Conservation (phyloP, 257 asterid species). For the Rubia yunnanensis region DNA sequence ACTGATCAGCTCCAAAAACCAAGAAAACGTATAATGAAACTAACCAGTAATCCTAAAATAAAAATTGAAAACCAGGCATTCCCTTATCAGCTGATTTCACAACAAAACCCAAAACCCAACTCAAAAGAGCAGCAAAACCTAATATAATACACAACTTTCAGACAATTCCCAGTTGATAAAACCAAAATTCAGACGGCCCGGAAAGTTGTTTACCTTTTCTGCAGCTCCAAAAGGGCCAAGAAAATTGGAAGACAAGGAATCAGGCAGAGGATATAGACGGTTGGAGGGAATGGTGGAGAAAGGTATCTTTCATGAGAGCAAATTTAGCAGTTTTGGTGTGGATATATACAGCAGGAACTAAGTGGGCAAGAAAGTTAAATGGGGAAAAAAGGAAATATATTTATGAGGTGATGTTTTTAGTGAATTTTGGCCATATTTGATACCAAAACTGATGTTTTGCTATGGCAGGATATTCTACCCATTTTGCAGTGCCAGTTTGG, state of each 20-base stretch:
- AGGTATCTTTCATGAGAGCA: not conserved
- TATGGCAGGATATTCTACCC: slow-evolving; percentile 12
- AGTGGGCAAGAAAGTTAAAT: too few relatives aligned
- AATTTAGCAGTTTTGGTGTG: slow-evolving; percentile 2
- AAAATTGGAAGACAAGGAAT: not conserved
- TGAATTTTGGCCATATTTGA: slow-evolving; percentile 19
- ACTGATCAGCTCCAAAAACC: not conserved
- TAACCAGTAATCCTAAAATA: not conserved
- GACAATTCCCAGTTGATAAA: not conserved
- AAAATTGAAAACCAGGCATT: not conserved
- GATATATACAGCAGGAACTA: not conserved
- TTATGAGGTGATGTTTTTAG: not conserved
- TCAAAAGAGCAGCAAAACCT: not conserved
- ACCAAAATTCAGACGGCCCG: slow-evolving; percentile 3
- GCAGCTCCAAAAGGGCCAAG: not conserved
- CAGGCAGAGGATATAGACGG: slow-evolving; percentile 1
- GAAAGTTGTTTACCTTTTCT: not conserved
- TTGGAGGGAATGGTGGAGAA: not conserved
- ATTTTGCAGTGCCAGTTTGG: not conserved
- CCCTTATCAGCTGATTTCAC: not conserved
- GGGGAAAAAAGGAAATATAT: not conserved
- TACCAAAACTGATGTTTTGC: not conserved
- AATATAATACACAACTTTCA: not conserved
- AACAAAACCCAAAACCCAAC: not conserved
- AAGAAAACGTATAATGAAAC: not conserved